These are phyloP conservation scores for Lactarius sp. DNA, from an alignment of 768 basidiomycete genomes.

Conservation along the genomic window DNA sequence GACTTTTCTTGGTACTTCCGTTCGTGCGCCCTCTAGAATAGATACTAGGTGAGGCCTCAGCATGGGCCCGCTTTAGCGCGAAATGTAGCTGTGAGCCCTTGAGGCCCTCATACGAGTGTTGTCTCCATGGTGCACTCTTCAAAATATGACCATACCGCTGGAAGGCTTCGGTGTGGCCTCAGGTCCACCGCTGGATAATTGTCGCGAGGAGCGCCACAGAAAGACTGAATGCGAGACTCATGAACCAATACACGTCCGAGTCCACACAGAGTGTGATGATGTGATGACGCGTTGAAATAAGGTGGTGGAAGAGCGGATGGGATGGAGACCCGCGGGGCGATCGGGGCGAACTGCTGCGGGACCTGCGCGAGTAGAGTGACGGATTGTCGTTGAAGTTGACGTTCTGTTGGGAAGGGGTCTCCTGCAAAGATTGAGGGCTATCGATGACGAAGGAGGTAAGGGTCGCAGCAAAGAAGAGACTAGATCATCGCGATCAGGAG, in stretches of 20 bases:
- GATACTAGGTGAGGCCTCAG: background rate
- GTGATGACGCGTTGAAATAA: constrained; percentile 24
- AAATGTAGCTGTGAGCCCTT: constrained; percentile 38
- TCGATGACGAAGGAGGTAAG: constrained; percentile 8
- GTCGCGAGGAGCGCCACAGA: constrained; percentile 41
- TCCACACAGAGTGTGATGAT: constrained; percentile 33
- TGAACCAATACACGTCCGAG: constrained; percentile 42
- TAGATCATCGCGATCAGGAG: constrained; percentile 20
- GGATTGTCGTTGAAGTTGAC: constrained; percentile 4
- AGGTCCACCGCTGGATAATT: constrained; percentile 49
- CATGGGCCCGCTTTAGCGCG: constrained; percentile 41
- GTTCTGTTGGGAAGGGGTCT: background rate
- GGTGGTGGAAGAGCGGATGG: background rate
- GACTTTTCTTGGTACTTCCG: background rate
- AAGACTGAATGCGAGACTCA: constrained; percentile 35
- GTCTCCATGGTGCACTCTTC: constrained; percentile 39
- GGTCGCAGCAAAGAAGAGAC: constrained; percentile 26
- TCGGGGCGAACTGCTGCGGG: constrained; percentile 6
- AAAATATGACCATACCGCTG: constrained; percentile 26
- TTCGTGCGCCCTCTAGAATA: background rate
- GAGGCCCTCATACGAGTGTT: constrained; percentile 37
- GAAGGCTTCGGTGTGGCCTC: constrained; percentile 32
- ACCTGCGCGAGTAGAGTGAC: constrained; percentile 9
- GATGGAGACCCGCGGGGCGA: background rate
- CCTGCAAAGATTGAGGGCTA: constrained; percentile 5